Conservation (phyloP, 2,329 filamentous ascomycete genomes). For the Paracoccidioides lutzii region DNA sequence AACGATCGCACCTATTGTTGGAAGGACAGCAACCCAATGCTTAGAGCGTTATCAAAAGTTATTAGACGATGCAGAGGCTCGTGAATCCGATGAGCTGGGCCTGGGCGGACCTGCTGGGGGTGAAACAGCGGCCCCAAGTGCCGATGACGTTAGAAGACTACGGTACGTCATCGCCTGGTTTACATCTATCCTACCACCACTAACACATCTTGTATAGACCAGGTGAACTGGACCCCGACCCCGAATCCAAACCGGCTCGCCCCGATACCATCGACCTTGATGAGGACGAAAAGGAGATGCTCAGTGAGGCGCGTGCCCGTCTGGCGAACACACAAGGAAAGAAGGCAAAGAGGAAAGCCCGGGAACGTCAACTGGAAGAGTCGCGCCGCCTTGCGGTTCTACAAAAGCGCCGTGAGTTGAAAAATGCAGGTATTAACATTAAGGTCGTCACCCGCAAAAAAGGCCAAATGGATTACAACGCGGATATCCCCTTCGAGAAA, state of each 20-base stretch:
- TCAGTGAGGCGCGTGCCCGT: constrained; percentile 91
- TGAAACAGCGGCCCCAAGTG: constrained; percentile 75
- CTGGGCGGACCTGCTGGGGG: constrained; percentile 75
- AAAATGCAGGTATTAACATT: constrained; percentile 96
- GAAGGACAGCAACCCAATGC: constrained; percentile 91
- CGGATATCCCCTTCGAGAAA: constrained; percentile 96
- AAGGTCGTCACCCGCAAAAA: constrained; percentile 84
- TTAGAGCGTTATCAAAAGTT: constrained; percentile 94
- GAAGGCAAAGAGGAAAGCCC: constrained; percentile 94
- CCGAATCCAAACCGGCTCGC: constrained; percentile 86
- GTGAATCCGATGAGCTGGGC: constrained; percentile 67
- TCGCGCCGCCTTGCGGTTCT: constrained; percentile 77
- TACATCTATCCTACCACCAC: constrained; percentile 6
- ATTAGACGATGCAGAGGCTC: constrained; percentile 85
- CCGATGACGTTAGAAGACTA: constrained; percentile 79
- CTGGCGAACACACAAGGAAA: constrained; percentile 97
- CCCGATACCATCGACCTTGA: constrained; percentile 97
- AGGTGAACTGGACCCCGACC: constrained; percentile 92
- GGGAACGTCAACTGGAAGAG: constrained; percentile 90
- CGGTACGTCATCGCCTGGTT: constrained; percentile 32
- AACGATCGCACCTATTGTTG: constrained; percentile 93
- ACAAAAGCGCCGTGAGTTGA: constrained; percentile 91
- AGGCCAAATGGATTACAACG: constrained; percentile 99
- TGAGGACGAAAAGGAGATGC: constrained; percentile 98
- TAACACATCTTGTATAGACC: constrained; percentile 37